These are phyloP conservation scores for Xylariales sp. DNA, from an alignment of 2,329 filamentous ascomycete species.

Conservation along the genomic window DNA sequence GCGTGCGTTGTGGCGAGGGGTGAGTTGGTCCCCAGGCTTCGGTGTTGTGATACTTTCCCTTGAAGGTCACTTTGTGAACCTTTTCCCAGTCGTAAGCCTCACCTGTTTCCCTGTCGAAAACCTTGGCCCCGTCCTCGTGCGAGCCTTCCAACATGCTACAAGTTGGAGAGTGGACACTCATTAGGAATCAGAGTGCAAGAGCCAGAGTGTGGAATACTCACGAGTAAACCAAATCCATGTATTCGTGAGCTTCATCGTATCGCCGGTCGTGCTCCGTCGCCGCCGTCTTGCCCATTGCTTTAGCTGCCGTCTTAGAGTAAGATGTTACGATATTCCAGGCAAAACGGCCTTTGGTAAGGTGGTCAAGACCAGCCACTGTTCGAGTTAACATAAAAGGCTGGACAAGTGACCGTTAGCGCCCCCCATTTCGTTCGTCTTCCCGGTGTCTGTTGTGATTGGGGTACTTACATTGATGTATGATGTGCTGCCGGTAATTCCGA, in stretches of 20 bases:
- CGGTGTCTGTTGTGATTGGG: constrained; percentile 65
- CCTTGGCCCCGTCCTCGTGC: no score
- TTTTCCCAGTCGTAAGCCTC: no score
- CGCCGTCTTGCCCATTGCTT: no score
- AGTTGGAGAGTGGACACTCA: no score
- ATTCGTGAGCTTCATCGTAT: no score
- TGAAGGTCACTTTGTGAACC: constrained; percentile 61
- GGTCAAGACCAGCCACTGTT: background rate
- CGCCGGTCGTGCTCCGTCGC: no score
- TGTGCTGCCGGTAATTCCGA: constrained; percentile 66
- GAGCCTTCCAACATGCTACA: no score
- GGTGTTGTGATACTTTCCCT: constrained; percentile 6
- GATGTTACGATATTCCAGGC: constrained; percentile 8
- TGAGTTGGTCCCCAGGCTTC: constrained; percentile 51
- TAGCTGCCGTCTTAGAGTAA: background rate
- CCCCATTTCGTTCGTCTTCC: constrained; percentile 63
- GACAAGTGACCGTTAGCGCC: constrained; percentile 48
- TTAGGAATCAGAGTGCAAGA: constrained; percentile 48
- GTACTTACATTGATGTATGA: constrained; percentile 69
- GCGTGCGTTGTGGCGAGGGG: constrained; percentile 67
- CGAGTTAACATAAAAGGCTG: background rate
- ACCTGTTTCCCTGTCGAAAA: no score
- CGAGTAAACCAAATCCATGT: no score
- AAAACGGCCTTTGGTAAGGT: constrained; percentile 53
- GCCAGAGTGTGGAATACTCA: no score